phyloP scores from a whole-genome alignment of 768 basidiomycete species.

The Guyanaporus albipodus region DNA sequence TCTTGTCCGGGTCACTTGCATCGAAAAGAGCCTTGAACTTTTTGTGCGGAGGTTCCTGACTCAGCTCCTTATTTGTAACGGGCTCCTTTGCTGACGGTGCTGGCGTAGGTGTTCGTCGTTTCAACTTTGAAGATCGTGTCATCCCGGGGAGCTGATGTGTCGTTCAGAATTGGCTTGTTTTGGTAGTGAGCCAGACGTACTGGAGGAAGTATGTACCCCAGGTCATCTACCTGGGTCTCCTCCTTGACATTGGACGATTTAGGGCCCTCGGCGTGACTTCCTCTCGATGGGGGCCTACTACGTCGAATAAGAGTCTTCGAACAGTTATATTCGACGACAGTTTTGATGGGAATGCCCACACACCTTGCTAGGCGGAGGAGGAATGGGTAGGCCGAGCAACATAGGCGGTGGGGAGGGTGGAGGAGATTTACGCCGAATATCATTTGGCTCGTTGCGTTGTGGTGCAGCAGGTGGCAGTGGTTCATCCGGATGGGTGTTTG shows the following conservation, averaged over 20 bases:
- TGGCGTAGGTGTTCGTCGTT: slow-evolving; percentile 48
- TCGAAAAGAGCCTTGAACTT: slow-evolving; percentile 72
- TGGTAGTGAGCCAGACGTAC: slow-evolving; percentile 9
- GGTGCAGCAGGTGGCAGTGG: slow-evolving; percentile 34
- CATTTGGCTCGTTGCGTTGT: slow-evolving; percentile 13
- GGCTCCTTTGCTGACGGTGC: slow-evolving; percentile 18
- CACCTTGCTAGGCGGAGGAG: slow-evolving; percentile 27
- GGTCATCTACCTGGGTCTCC: slow-evolving; percentile 6
- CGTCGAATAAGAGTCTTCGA: slow-evolving; percentile 26
- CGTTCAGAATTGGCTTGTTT: neutral
- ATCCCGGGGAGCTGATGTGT: slow-evolving; percentile 38
- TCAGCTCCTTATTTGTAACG: slow-evolving; percentile 13
- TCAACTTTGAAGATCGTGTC: slow-evolving; percentile 42
- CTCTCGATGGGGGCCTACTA: slow-evolving; percentile 13
- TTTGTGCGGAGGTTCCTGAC: slow-evolving; percentile 55
- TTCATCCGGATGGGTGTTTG: slow-evolving; percentile 52
- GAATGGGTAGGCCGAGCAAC: slow-evolving; percentile 15
- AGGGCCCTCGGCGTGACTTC: slow-evolving; percentile 6
- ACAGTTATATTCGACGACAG: neutral
- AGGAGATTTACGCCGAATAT: slow-evolving; percentile 2
- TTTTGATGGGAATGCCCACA: neutral
- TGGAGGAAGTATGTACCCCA: slow-evolving; percentile 23
- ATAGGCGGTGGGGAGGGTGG: slow-evolving; percentile 21
- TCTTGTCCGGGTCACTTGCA: slow-evolving; percentile 50
- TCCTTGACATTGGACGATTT: slow-evolving; percentile 3